Percentiles rank a stretch among this genome's conserved stretches.
Conservation (phyloP, 23 red algal genomes). For the Gracilaria gracilis region DNA sequence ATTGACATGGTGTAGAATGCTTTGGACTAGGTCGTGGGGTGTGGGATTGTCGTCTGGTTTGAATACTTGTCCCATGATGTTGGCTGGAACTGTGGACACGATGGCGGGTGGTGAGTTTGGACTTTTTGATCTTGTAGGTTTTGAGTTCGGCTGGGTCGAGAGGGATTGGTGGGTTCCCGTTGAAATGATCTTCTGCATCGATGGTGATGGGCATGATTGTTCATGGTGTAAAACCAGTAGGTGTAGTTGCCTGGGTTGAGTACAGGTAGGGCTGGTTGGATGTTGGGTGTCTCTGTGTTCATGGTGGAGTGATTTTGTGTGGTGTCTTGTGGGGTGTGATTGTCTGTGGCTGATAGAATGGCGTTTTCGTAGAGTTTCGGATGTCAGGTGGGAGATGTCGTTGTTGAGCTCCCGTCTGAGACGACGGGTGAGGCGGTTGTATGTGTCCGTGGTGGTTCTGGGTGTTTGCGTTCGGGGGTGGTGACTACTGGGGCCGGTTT, state of each 20-base stretch:
- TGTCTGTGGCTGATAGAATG: slow-evolving; percentile 27
- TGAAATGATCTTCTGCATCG: not conserved
- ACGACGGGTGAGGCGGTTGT: no score
- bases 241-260: no score
- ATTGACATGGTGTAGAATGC: not conserved
- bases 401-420: slow-evolving; percentile 11
- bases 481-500: not conserved
- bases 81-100: not conserved
- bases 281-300: no score
- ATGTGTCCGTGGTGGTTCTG: not conserved
- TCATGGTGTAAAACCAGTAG: not conserved
- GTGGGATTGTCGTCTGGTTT: not conserved
- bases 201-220: not conserved
- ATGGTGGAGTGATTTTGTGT: not conserved
- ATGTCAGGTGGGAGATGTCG: not conserved
- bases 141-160: not conserved
- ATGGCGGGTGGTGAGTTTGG: not conserved
- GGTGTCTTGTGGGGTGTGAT: slow-evolving; percentile 1
- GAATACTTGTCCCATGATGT: slow-evolving; percentile 5
- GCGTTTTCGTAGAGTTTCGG: not conserved
- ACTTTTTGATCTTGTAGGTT: not conserved
- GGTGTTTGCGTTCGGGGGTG: not conserved
- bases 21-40: not conserved
- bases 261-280: no score
- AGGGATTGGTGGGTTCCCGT: not conserved